phyloP scores from a whole-genome alignment of 2,329 filamentous ascomycete species.

The Pseudogymnoascus verrucosus region DNA sequence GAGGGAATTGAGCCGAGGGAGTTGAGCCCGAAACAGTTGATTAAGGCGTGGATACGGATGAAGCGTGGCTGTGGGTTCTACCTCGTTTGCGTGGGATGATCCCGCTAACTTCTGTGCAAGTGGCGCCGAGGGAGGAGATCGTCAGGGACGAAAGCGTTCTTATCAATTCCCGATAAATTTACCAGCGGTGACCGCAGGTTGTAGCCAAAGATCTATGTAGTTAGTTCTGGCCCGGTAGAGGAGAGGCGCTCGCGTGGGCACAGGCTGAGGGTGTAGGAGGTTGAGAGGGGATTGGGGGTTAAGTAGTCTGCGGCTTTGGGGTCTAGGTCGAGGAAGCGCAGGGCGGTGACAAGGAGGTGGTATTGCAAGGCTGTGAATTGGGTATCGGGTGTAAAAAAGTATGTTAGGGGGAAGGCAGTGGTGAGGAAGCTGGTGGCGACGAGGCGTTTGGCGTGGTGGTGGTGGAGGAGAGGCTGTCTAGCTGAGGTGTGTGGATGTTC shows the following conservation, averaged over 20 bases:
- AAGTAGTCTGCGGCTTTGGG: constrained; percentile 88
- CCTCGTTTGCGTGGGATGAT: constrained; percentile 79
- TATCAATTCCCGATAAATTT: constrained; percentile 93
- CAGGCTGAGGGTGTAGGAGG: constrained; percentile 64
- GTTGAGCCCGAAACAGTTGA: constrained; percentile 95
- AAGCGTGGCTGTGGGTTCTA: constrained; percentile 85
- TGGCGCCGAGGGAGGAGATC: constrained; percentile 74
- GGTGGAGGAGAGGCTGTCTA: background rate
- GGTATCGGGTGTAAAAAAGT: constrained; percentile 68
- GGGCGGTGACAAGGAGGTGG: constrained; percentile 55
- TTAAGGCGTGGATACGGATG: constrained; percentile 80
- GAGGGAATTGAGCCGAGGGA: constrained; percentile 41
- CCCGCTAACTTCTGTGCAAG: constrained; percentile 86
- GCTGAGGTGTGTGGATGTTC: background rate
- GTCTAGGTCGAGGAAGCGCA: constrained; percentile 62
- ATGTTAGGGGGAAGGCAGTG: constrained; percentile 40
- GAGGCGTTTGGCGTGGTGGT: constrained; percentile 32
- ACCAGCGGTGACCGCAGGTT: constrained; percentile 80
- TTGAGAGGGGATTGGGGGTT: constrained; percentile 63
- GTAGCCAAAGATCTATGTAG: constrained; percentile 22
- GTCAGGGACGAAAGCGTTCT: constrained; percentile 83
- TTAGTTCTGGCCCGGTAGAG: constrained; percentile 32
- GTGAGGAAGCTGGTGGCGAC: constrained; percentile 46
- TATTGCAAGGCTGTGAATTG: constrained; percentile 57
- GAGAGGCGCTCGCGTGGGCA: constrained; percentile 71